phyloP scores from a whole-genome alignment of 306 rosid species.

The Rubus idaeus region DNA sequence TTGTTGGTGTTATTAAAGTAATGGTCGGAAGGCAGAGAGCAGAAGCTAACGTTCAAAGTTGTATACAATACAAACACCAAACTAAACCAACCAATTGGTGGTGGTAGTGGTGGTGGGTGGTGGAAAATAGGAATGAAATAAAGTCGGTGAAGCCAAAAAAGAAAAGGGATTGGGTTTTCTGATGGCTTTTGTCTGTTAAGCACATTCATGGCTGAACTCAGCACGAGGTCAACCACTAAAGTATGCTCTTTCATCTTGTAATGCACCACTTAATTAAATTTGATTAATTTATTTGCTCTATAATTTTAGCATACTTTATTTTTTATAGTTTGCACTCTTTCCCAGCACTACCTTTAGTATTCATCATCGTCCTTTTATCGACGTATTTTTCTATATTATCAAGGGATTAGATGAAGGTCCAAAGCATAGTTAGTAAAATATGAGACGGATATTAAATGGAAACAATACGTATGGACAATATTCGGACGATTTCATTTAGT shows the following conservation, averaged over 20 bases:
- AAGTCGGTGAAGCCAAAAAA: conserved; percentile 31
- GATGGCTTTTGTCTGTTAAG: conserved; percentile 30
- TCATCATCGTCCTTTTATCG: background rate
- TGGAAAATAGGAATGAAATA: background rate
- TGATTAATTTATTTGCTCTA: background rate
- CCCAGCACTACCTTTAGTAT: background rate
- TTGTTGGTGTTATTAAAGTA: conserved; percentile 33
- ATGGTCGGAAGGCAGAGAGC: conserved; percentile 28
- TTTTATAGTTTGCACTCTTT: background rate
- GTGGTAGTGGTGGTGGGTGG: conserved; percentile 29
- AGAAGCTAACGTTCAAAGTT: conserved; percentile 40
- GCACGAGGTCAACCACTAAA: conserved; percentile 74
- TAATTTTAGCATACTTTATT: background rate
- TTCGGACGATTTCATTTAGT: too few relatives aligned
- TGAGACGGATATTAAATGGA: too few relatives aligned
- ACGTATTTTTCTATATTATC: background rate
- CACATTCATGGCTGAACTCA: conserved; percentile 49
- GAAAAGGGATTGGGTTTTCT: background rate
- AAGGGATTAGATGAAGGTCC: background rate
- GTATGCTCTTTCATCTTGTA: conserved; percentile 28
- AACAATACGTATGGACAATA: too few relatives aligned
- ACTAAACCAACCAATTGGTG: conserved; percentile 34
- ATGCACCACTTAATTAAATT: conserved; percentile 11
- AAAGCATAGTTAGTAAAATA: too few relatives aligned
- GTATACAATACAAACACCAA: conserved; percentile 30